Conservation (phyloP, 208 protist genomes). For the Acanthamoeba culbertsoni region DNA sequence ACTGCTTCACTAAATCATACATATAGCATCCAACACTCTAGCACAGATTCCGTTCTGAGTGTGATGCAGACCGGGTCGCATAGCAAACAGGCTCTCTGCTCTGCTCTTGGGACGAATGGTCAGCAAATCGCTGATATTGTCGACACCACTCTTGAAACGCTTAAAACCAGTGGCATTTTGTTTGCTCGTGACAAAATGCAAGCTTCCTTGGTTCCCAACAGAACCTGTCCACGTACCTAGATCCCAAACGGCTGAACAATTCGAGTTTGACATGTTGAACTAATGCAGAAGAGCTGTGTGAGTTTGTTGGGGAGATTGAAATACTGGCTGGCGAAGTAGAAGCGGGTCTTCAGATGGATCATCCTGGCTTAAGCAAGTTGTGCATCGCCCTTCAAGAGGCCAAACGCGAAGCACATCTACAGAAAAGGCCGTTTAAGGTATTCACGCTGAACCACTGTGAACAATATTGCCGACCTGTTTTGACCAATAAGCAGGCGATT, state of each 20-base stretch:
- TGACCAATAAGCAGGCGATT: neutral
- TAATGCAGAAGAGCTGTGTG: neutral
- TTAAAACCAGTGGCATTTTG: neutral
- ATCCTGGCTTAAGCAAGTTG: neutral
- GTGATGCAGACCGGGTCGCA: no score
- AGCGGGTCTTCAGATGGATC: neutral
- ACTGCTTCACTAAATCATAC: neutral
- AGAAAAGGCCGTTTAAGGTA: neutral
- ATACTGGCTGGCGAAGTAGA: constrained; percentile 1
- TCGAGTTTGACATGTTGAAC: no score
- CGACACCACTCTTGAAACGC: neutral
- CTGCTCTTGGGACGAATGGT: neutral
- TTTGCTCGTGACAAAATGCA: neutral
- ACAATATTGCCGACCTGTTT: neutral
- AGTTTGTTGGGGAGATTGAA: neutral
- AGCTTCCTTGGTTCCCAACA: neutral
- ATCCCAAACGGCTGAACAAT: no score
- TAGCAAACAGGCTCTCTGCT: no score
- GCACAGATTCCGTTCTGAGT: neutral
- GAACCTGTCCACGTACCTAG: neutral
- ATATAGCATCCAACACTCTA: neutral
- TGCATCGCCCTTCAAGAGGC: neutral
- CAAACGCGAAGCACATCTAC: neutral
- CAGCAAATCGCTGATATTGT: neutral
- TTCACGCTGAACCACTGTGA: no score